A percentile compares a stretch with the other conserved stretches of the same genome.
phyloP scores from a whole-genome alignment of 2,329 filamentous ascomycete species.

The Botrytis hyacinthi region DNA sequence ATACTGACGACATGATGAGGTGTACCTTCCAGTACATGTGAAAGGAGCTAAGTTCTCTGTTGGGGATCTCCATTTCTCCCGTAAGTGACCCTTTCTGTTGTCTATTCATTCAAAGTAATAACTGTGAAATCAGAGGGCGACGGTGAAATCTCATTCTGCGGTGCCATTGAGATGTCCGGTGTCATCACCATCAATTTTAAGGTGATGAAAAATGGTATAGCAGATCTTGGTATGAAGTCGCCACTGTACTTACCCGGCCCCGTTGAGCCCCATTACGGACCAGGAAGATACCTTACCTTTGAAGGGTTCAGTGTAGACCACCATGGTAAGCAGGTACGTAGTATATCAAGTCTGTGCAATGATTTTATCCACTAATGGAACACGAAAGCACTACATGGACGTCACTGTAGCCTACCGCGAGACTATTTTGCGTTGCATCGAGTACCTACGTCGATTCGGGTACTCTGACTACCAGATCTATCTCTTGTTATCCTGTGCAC shows the following conservation, averaged over 20 bases:
- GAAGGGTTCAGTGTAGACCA: constrained; percentile 91
- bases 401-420: constrained; percentile 33
- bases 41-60: constrained; percentile 85
- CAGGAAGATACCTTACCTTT: constrained; percentile 78
- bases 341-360: constrained; percentile 53
- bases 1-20: constrained; percentile 51
- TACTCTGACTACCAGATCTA: constrained; percentile 77
- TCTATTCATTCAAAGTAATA: background rate
- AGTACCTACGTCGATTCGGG: constrained; percentile 75
- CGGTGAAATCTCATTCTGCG: constrained; percentile 85
- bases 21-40: constrained; percentile 86
- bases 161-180: constrained; percentile 92
- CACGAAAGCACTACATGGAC: constrained; percentile 32
- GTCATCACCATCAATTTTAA: constrained; percentile 87
- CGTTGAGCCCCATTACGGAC: constrained; percentile 84
- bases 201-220: constrained; percentile 79
- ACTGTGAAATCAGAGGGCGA: constrained; percentile 73
- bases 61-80: constrained; percentile 67
- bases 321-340: constrained; percentile 71
- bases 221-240: constrained; percentile 71
- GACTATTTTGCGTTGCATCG: constrained; percentile 61
- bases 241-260: constrained; percentile 85
- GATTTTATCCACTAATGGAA: constrained; percentile 8
- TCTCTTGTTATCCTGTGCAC: constrained; percentile 78
- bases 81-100: background rate